Evolutionary conservation across 768 basidiomycete species (phyloP).

Genomic region (Naganishia kalamii): DNA sequence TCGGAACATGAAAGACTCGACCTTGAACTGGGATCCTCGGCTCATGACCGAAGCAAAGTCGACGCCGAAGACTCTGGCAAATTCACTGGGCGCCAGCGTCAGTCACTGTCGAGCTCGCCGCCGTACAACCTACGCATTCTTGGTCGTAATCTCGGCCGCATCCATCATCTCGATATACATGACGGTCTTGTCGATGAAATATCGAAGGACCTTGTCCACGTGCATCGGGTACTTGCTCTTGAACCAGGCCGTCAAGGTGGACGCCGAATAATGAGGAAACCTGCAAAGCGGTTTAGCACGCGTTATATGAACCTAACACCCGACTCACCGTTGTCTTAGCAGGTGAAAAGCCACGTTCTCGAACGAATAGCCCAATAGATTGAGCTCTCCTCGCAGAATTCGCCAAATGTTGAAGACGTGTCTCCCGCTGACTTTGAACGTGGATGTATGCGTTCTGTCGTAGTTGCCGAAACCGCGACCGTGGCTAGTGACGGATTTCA

Average conservation of each 20-base stretch:
- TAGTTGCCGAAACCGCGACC: conserved; percentile 55
- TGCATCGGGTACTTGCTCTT: conserved; percentile 57
- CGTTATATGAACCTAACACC: conserved; percentile 1
- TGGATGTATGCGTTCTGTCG: conserved; percentile 67
- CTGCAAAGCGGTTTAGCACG: conserved; percentile 48
- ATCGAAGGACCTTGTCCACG: conserved; percentile 55
- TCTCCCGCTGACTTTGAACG: conserved; percentile 75
- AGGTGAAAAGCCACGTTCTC: conserved; percentile 84
- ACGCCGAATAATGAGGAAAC: conserved; percentile 64
- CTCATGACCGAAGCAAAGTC: conserved; percentile 94
- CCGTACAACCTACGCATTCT: conserved; percentile 65
- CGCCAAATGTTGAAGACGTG: conserved; percentile 92
- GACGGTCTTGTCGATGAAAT: conserved; percentile 60
- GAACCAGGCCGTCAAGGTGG: conserved; percentile 65
- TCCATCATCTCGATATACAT: conserved; percentile 76
- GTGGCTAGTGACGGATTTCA: conserved; percentile 45
- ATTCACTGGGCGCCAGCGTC: conserved; percentile 59
- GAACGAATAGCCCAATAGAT: conserved; percentile 71
- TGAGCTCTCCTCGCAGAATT: conserved; percentile 78
- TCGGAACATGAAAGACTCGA: conserved; percentile 96
- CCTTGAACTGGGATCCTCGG: conserved; percentile 96
- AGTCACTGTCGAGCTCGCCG: neutral
- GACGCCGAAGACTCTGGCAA: conserved; percentile 92
- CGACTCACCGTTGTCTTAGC: conserved; percentile 62
- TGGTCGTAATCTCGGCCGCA: conserved; percentile 71